Base-by-base conservation (phyloP, 352 stramenopile species). In the Pseudoperonospora humuli region DNA sequence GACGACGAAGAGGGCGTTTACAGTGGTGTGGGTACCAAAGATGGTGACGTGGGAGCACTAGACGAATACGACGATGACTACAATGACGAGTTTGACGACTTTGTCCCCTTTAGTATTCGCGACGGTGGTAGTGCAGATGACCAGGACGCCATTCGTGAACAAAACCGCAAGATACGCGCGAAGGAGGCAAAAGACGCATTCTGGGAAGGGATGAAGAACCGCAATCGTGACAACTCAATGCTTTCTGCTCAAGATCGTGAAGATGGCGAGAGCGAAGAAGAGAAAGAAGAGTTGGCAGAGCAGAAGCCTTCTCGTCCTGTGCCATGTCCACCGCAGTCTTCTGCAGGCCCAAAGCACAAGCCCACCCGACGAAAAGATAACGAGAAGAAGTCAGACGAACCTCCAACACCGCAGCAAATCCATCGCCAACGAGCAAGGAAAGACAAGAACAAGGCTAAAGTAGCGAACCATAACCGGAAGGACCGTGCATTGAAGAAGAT, bases 71-170 rank as follows among this genome's bases (percentile, higher is more conserved):
- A 92, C 41, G 80, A 90, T 51, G 80, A 92, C 43, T 92, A 88
- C 61, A 88, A 87, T 45, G 80, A 92, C 45, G 80, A 92, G 47
- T 84, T 86, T 37, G 79, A 86, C 15, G 79, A 92, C 43, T 87
- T 86, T 35, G 73, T 81, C 34, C 70, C 70, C 14, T 82, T 85
- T 32, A 60, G 68, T 36, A 54, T 83, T 20, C 52, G 67, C 8
- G 73, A 81, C 31, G 47, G 57, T 10, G 67, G 66, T 0, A 70
- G 50, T 28, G 37, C 36, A 7, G 70, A 81, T 32, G 64, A 82
- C 28, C 63, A 67, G 35, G 74, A 84, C 14, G 57, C 57, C 3
- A 70, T 86, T 39, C 66, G 68, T 4, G 61, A 72, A 31, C 49
- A 75, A 23, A 86, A 86, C 49, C 66, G 70, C 2, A 47, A 60